phyloP scores from a whole-genome alignment of 768 basidiomycete species.

The Pleurotus citrinopileatus region DNA sequence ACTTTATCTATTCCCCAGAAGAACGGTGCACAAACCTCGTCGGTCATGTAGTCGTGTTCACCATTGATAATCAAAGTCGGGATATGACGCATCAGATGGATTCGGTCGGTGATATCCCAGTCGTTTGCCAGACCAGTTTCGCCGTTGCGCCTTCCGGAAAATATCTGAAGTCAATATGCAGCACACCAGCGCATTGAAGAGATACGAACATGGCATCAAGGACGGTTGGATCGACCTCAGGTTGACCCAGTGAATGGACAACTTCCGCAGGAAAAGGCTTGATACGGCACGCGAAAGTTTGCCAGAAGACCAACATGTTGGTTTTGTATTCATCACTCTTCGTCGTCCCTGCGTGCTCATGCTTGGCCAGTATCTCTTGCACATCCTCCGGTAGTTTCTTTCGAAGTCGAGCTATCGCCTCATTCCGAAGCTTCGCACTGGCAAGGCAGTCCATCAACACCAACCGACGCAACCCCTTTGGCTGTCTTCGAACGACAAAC shows the following conservation, averaged over 20 bases:
- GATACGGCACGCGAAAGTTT: slow-evolving; percentile 22
- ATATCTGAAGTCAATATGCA: background rate
- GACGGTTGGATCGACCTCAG: slow-evolving; percentile 33
- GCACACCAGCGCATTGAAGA: background rate
- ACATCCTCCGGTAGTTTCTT: slow-evolving; percentile 27
- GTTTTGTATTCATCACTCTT: slow-evolving; percentile 28
- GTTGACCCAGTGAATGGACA: slow-evolving; percentile 16
- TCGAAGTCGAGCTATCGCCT: slow-evolving; percentile 21
- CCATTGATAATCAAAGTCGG: slow-evolving; percentile 34
- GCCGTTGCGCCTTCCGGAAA: slow-evolving; percentile 22
- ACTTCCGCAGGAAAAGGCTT: slow-evolving; percentile 26
- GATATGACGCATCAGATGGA: slow-evolving; percentile 21
- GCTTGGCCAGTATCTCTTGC: slow-evolving; percentile 24
- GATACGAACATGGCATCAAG: slow-evolving; percentile 29
- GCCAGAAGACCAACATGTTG: slow-evolving; percentile 24
- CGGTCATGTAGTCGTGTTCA: slow-evolving; percentile 34
- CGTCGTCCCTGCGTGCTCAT: slow-evolving; percentile 26
- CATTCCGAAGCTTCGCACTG: slow-evolving; percentile 25
- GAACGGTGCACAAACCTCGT: slow-evolving; percentile 29
- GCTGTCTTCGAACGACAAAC: slow-evolving; percentile 15
- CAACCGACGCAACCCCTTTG: slow-evolving; percentile 29
- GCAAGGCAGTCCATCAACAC: slow-evolving; percentile 25
- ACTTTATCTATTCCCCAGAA: slow-evolving; percentile 25
- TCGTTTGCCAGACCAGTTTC: slow-evolving; percentile 23
- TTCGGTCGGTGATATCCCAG: slow-evolving; percentile 23